These are phyloP conservation scores for Liriodendron chinense DNA, from an alignment of 164 flowering plant genomes.

Conservation along the genomic window DNA sequence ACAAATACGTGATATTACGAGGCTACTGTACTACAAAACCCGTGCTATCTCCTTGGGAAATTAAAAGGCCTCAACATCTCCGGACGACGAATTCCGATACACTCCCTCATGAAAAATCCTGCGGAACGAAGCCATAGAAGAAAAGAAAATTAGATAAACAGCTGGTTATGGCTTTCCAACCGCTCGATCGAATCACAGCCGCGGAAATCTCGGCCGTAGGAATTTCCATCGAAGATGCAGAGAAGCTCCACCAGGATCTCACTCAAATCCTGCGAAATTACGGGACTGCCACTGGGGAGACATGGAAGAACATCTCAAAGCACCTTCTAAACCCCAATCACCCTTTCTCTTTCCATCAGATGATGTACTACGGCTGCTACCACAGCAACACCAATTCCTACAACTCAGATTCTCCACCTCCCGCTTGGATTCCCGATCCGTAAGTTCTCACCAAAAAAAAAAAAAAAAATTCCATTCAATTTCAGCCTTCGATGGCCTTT, in stretches of 20 bases:
- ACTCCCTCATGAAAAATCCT: not conserved
- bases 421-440: conserved; percentile 89
- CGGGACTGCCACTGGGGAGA: conserved; percentile 44
- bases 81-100: no score
- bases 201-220: conserved; percentile 54
- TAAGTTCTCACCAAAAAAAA: conserved; percentile 17
- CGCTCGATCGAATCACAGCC: conserved; percentile 42
- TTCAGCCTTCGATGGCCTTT: not conserved
- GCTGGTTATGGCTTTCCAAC: conserved; percentile 32
- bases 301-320: conserved; percentile 61
- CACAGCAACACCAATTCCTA: conserved; percentile 30
- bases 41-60: no score
- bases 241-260: conserved; percentile 39
- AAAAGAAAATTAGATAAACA: not conserved
- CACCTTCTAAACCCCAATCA: conserved; percentile 55
- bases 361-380: conserved; percentile 90
- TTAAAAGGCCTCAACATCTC: no score
- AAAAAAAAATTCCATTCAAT: not conserved
- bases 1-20: no score
- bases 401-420: conserved; percentile 39
- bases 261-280: conserved; percentile 30
- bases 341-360: conserved; percentile 82
- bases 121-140: not conserved
- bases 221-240: conserved; percentile 33
- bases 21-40: no score